These are phyloP conservation scores for Fragaria vesca DNA, from an alignment of 306 rosid species.

Conservation along the genomic window DNA sequence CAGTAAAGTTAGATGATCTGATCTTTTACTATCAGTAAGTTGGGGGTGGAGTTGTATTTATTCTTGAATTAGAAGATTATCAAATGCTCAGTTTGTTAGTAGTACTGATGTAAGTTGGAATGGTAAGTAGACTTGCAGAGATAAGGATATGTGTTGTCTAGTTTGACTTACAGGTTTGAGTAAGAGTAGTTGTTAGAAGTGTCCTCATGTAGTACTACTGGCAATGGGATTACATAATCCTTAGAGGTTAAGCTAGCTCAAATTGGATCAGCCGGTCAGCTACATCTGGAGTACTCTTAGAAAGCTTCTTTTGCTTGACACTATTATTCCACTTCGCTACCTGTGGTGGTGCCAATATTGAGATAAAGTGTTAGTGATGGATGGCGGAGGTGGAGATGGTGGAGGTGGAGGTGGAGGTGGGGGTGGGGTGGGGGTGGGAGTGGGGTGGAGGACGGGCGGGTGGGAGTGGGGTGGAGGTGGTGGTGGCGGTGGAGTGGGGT, in stretches of 20 bases:
- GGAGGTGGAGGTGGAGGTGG: not conserved
- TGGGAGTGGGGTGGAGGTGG: conserved; percentile 40
- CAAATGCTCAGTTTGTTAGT: not conserved
- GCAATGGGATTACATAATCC: not conserved
- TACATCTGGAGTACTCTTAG: conserved; percentile 1
- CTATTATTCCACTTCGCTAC: not conserved
- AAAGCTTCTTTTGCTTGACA: conserved; percentile 14
- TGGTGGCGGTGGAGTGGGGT: conserved; percentile 38
- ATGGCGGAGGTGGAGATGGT: conserved; percentile 20
- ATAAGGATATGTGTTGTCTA: conserved; percentile 11
- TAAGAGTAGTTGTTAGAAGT: not conserved
- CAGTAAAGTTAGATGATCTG: not conserved
- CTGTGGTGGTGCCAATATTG: not conserved
- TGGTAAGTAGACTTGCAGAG: conserved; percentile 26
- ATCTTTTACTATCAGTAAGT: not conserved
- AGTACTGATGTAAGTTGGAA: conserved; percentile 9
- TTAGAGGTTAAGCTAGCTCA: conserved; percentile 15
- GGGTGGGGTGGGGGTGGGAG: not conserved
- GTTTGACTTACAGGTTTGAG: conserved; percentile 40
- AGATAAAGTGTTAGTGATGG: conserved; percentile 35
- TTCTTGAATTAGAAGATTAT: not conserved
- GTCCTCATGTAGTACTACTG: not conserved
- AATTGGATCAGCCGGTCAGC: not conserved
- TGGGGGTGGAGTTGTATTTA: not conserved
- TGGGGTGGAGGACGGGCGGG: conserved; percentile 10